phyloP scores from a whole-genome alignment of 805 yeast genomes.

The Saturnispora silvae region DNA sequence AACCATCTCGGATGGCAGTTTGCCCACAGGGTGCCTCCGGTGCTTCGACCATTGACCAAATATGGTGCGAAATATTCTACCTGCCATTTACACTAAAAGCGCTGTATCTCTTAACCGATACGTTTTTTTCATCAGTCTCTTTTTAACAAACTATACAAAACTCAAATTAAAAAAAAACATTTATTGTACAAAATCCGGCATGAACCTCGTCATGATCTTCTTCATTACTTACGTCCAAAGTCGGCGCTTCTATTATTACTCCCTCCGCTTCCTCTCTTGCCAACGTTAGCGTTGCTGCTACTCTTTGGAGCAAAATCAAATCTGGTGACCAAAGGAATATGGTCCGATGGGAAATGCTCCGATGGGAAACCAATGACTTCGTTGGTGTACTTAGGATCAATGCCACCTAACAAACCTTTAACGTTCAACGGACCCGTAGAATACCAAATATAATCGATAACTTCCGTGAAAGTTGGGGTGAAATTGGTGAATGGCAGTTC shows the following conservation, averaged over 20 bases:
- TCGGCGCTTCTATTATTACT: too few species aligned
- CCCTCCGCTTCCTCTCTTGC: neutral
- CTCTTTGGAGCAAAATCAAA: constrained; percentile 62
- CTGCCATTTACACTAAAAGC: too few species aligned
- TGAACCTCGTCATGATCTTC: too few species aligned
- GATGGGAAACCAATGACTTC: constrained; percentile 88
- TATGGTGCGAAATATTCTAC: neutral
- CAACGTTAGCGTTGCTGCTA: constrained; percentile 16
- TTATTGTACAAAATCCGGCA: too few species aligned
- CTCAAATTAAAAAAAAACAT: too few species aligned
- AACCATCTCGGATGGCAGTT: neutral
- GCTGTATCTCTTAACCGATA: too few species aligned
- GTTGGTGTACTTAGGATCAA: constrained; percentile 66
- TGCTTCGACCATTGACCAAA: neutral
- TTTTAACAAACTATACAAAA: too few species aligned
- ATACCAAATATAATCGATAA: constrained; percentile 93
- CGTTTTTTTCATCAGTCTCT: too few species aligned
- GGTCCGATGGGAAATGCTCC: constrained; percentile 90
- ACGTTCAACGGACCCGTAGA: constrained; percentile 73
- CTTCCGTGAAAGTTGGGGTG: constrained; percentile 88
- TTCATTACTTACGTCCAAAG: too few species aligned
- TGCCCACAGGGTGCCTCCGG: too few species aligned
- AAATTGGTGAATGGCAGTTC: constrained; percentile 92
- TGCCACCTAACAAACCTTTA: constrained; percentile 74
- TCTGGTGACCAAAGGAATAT: constrained; percentile 74